Percentiles rank a stretch among this genome's conserved stretches.
Conservation (phyloP, 805 yeast genomes). For the Barnettozyma siamensis region DNA sequence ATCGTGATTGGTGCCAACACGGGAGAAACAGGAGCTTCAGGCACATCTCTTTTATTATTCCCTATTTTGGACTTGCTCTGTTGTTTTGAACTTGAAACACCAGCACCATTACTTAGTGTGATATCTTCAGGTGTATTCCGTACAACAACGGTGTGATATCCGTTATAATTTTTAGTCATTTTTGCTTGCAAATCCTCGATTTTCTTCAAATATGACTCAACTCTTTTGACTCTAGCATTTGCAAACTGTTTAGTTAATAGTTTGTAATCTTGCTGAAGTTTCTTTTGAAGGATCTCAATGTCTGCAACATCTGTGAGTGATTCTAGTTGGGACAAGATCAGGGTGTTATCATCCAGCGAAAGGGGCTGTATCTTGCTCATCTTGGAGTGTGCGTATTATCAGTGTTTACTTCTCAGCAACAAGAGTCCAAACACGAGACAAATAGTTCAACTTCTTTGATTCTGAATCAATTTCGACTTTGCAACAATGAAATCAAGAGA, state of each 20-base stretch:
- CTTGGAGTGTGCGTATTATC: no score
- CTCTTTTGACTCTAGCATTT: constrained; percentile 25
- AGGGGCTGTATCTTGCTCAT: background rate
- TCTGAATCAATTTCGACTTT: no score
- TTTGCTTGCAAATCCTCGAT: constrained; percentile 27
- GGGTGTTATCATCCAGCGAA: constrained; percentile 2
- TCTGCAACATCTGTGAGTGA: constrained; percentile 10
- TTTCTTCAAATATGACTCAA: constrained; percentile 28
- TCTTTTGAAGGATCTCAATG: constrained; percentile 20
- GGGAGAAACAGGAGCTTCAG: constrained; percentile 13
- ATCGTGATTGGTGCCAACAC: constrained; percentile 14
- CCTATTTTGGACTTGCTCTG: constrained; percentile 4
- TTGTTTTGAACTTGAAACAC: no score
- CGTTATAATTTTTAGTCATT: constrained; percentile 17
- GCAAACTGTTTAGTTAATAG: constrained; percentile 27
- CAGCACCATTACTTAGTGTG: no score
- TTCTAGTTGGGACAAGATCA: constrained; percentile 7
- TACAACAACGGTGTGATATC: constrained; percentile 17
- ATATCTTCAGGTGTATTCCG: constrained; percentile 1
- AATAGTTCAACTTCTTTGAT: no score
- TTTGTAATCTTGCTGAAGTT: constrained; percentile 28
- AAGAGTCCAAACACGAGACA: no score
- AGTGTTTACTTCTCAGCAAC: no score
- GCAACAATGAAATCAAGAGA: no score
- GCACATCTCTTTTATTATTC: constrained; percentile 2